Percentiles rank a stretch among this genome's conserved stretches.
Conservation (phyloP, 1,284 basidiomycete species). For the Ceratobasidium sp. region DNA sequence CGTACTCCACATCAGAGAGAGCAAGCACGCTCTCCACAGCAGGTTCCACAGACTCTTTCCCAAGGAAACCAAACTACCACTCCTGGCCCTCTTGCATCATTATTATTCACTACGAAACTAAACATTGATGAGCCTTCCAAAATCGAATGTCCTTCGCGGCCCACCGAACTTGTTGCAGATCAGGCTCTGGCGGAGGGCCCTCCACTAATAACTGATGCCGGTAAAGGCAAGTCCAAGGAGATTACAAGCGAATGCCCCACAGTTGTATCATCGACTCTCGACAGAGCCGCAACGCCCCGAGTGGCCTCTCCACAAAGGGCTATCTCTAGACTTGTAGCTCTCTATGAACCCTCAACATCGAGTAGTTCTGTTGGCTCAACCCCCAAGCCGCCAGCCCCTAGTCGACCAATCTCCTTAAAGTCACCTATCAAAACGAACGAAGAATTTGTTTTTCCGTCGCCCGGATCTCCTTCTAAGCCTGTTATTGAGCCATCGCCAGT, state of each 20-base stretch:
- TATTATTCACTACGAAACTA: conserved; percentile 18
- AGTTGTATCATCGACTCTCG: neutral
- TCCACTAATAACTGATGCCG: neutral
- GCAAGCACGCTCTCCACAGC: neutral
- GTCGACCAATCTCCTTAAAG: neutral
- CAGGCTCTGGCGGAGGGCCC: neutral
- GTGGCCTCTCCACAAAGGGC: neutral
- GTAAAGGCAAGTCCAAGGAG: neutral
- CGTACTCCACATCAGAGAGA: neutral
- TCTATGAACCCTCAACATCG: neutral
- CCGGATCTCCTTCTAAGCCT: neutral
- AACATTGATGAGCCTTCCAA: neutral
- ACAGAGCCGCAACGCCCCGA: neutral
- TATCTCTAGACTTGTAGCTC: neutral
- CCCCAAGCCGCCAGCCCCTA: neutral
- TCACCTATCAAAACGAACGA: neutral
- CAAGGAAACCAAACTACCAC: conserved; percentile 1
- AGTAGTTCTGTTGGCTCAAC: neutral
- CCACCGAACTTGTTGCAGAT: neutral
- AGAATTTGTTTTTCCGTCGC: neutral
- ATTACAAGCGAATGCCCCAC: neutral
- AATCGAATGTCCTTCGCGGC: neutral
- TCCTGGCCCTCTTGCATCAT: neutral
- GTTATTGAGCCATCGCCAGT: neutral
- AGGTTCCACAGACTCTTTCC: neutral